phyloP scores from a whole-genome alignment of 2,329 filamentous ascomycete species.

The Stagonosporopsis chrysanthemi region DNA sequence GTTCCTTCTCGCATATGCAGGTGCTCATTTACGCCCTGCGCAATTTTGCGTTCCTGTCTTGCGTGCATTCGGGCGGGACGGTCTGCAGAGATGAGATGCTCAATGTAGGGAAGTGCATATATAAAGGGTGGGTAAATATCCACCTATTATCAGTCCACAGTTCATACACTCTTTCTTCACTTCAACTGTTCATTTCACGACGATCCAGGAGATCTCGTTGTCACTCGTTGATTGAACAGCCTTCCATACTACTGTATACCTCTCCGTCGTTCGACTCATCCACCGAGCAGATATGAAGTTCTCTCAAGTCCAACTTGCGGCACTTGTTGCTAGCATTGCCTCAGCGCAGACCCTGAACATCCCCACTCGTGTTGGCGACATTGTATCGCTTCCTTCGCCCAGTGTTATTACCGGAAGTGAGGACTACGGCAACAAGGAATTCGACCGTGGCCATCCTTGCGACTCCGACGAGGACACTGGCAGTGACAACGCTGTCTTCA shows the following conservation, averaged over 20 bases:
- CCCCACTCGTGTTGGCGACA: conserved; percentile 38
- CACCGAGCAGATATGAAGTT: conserved; percentile 28
- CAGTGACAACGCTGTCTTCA: conserved; percentile 56
- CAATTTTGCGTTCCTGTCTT: conserved; percentile 1
- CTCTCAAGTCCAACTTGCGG: conserved; percentile 28
- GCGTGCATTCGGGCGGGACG: neutral
- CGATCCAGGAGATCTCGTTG: conserved; percentile 14
- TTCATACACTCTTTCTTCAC: neutral
- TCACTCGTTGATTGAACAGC: neutral
- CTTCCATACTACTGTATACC: neutral
- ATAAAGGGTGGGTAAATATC: neutral
- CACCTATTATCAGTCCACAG: neutral
- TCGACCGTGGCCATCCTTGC: conserved; percentile 31
- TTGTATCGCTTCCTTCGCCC: conserved; percentile 38
- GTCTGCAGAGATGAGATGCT: neutral
- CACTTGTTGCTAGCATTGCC: conserved; percentile 34
- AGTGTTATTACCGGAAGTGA: conserved; percentile 31
- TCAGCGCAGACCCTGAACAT: conserved; percentile 45
- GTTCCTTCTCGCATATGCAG: conserved; percentile 3
- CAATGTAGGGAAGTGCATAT: neutral
- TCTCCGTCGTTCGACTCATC: neutral
- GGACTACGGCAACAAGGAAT: conserved; percentile 33
- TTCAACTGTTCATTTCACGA: neutral
- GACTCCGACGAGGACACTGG: conserved; percentile 35
- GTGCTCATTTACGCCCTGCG: conserved; percentile 2